A percentile compares a stretch with the other conserved stretches of the same genome.
phyloP scores from a whole-genome alignment of 345 rosid genomes.

The Balakata baccata region DNA sequence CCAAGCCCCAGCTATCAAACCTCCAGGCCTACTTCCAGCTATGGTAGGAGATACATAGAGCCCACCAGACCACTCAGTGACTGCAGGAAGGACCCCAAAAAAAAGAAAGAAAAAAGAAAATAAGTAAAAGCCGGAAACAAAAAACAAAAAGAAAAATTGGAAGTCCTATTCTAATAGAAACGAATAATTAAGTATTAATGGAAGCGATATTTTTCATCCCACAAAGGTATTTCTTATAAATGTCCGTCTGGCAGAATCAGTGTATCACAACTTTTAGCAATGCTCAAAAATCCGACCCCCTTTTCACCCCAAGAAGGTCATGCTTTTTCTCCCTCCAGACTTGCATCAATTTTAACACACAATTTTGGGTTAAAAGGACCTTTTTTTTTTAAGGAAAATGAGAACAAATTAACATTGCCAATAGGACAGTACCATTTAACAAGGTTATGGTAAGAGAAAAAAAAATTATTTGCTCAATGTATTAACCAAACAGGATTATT shows the following conservation, averaged over 20 bases:
- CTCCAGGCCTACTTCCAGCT: constrained; percentile 95
- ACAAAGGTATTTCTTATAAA: too few species aligned
- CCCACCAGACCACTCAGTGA: constrained; percentile 97
- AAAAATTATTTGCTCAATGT: neutral
- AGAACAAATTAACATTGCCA: neutral
- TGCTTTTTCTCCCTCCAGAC: neutral
- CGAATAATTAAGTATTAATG: neutral
- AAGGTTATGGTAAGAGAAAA: neutral
- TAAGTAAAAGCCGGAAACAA: neutral
- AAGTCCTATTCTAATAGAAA: constrained; percentile 1
- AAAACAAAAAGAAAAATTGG: constrained; percentile 2
- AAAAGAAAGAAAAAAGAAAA: constrained; percentile 20
- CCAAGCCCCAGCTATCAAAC: constrained; percentile 93
- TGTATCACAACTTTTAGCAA: too few species aligned
- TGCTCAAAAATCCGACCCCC: neutral
- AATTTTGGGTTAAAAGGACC: neutral
- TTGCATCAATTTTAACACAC: neutral
- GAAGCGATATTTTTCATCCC: too few species aligned
- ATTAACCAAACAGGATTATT: neutral
- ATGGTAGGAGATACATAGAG: constrained; percentile 83
- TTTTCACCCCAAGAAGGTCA: neutral
- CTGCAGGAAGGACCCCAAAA: constrained; percentile 40
- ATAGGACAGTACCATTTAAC: neutral
- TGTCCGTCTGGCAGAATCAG: too few species aligned
- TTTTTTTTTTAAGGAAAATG: neutral